Percentiles rank a stretch among this genome's conserved stretches.
phyloP scores from a whole-genome alignment of 257 asterid genomes.

The Solanum chiquidenum region DNA sequence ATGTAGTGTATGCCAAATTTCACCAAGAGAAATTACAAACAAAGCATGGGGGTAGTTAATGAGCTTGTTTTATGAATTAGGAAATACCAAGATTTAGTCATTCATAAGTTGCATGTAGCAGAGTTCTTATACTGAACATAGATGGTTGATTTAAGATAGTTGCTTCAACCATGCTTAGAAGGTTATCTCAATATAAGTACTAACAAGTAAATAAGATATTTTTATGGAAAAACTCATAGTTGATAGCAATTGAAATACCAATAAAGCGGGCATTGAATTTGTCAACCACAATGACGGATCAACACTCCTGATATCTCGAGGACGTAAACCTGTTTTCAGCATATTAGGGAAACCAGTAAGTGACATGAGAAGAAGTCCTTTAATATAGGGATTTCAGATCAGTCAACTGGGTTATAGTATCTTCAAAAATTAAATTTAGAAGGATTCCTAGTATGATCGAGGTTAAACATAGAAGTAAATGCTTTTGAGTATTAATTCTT shows the following conservation, averaged over 20 bases:
- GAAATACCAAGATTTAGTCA: neutral
- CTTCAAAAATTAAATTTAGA: neutral
- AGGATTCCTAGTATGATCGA: neutral
- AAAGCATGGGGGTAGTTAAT: neutral
- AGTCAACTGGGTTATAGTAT: neutral
- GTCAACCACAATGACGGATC: conserved; percentile 98
- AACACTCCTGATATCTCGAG: conserved; percentile 94
- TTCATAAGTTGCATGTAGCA: neutral
- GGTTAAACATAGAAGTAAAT: neutral
- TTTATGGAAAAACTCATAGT: neutral
- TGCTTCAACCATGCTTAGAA: neutral
- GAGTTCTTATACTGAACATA: neutral
- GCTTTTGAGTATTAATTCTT: neutral
- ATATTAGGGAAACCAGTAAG: neutral
- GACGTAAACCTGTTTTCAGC: conserved; percentile 63
- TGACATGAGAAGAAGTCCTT: neutral
- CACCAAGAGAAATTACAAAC: neutral
- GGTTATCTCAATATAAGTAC: neutral
- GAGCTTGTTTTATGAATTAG: neutral
- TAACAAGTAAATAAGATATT: neutral
- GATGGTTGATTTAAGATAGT: neutral
- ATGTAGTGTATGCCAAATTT: neutral
- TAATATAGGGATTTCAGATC: neutral
- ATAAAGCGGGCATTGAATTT: conserved; percentile 88
- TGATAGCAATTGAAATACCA: conserved; percentile 32